Evolutionary conservation across 805 yeast species (phyloP).

Genomic region (Candida incommunis): DNA sequence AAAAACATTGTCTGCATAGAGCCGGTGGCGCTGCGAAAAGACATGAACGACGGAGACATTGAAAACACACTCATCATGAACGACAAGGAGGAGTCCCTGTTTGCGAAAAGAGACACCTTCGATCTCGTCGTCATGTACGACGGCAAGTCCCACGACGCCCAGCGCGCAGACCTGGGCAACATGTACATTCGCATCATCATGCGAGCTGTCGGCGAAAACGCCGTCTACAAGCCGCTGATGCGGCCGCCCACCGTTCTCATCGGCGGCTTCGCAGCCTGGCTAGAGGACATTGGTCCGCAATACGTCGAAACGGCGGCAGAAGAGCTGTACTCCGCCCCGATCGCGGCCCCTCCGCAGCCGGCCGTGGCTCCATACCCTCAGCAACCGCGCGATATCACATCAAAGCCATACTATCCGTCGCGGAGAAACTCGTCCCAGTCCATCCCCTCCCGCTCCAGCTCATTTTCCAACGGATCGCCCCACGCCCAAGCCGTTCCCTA

Average conservation of each 20-base stretch:
- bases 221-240: slow-evolving; percentile 24
- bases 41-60: slow-evolving; percentile 50
- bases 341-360: background rate
- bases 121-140: slow-evolving; percentile 59
- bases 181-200: background rate
- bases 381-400: background rate
- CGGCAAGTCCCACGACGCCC: slow-evolving; percentile 14
- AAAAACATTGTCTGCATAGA: slow-evolving; percentile 58
- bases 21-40: slow-evolving; percentile 42
- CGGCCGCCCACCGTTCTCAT: slow-evolving; percentile 31
- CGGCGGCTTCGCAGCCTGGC: slow-evolving; percentile 45
- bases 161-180: slow-evolving; percentile 1
- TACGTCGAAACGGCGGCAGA: background rate
- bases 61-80: slow-evolving; percentile 45
- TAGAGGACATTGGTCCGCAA: slow-evolving; percentile 12
- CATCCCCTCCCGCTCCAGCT: background rate
- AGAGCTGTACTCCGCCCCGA: slow-evolving; percentile 6
- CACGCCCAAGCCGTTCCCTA: background rate
- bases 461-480: background rate
- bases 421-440: background rate
- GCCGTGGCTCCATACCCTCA: background rate
- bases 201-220: slow-evolving; percentile 24
- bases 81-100: slow-evolving; percentile 43
- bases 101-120: slow-evolving; percentile 37
- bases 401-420: background rate